These are phyloP conservation scores for Thermomucor indicae-seudaticae DNA, from an alignment of 371 early-diverging fungal species.

Conservation along the genomic window DNA sequence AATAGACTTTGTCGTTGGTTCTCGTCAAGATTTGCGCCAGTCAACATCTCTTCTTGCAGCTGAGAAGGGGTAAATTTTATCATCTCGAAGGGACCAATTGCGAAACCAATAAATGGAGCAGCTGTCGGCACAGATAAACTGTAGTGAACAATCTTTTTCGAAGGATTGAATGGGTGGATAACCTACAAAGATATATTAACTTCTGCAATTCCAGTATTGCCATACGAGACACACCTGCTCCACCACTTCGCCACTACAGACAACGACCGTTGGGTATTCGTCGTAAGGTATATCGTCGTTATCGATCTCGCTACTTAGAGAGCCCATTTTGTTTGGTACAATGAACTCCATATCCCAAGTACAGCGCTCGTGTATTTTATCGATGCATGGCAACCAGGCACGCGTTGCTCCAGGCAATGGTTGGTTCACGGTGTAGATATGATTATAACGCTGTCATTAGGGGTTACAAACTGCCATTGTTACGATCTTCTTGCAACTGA, in stretches of 20 bases:
- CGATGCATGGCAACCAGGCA: slow-evolving; percentile 88
- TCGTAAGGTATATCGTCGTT: slow-evolving; percentile 39
- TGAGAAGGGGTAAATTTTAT: slow-evolving; percentile 42
- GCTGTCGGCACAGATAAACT: slow-evolving; percentile 57
- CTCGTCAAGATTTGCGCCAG: slow-evolving; percentile 46
- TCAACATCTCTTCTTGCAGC: slow-evolving; percentile 41
- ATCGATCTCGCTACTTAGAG: slow-evolving; percentile 27
- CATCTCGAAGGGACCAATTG: slow-evolving; percentile 69
- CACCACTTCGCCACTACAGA: slow-evolving; percentile 73
- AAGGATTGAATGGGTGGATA: slow-evolving; percentile 54
- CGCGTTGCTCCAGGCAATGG: slow-evolving; percentile 78
- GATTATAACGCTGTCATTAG: slow-evolving; percentile 48
- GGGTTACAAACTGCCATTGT: neutral
- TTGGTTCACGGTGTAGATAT: slow-evolving; percentile 77
- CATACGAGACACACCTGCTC: too few relatives aligned
- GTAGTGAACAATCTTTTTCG: slow-evolving; percentile 61
- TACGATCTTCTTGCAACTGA: neutral
- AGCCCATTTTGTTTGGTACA: slow-evolving; percentile 49
- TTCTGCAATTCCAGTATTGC: too few relatives aligned
- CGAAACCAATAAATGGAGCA: slow-evolving; percentile 72
- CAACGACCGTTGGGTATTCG: slow-evolving; percentile 61
- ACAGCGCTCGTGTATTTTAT: slow-evolving; percentile 68
- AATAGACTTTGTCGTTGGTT: slow-evolving; percentile 44
- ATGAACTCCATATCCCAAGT: slow-evolving; percentile 88
- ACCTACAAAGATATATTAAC: too few relatives aligned